Evolutionary conservation across 164 flowering plant species (phyloP), one percentile per base, ranked within the genome.

Genomic region (Akebia trifoliata): DNA sequence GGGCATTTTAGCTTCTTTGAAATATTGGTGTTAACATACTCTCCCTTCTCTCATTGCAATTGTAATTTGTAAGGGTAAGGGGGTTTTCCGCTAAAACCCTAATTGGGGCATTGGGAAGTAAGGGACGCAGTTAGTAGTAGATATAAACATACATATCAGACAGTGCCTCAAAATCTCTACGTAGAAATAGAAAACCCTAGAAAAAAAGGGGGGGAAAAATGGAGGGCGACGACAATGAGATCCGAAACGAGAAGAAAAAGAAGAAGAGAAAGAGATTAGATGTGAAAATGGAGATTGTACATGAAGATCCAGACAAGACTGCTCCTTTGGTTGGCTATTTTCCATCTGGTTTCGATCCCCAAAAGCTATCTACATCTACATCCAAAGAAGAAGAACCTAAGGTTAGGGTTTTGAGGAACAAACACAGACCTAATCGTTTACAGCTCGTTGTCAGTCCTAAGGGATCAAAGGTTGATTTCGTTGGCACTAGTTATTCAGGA

Each of bases 401-500:
- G 2, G 75, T 76, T 52, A 69, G 50, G 64, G 70, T 81, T 50
- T 76, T 54, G 49, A 68, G 72, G 57, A 43, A 69, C 56, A 68
- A 38, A 26, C 56, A 35, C 0, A 56, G 39, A 50, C 34, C 45
- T 4, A 73, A 64, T 20, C 70, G 96, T 61, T 6, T 82, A 8
- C 71, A 92, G 72, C 54, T 92, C 3, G 87, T 82, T 10, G 91
- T 89, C 22, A 78, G 71, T 29, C 95, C 93, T 0, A 30, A 57
- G 10, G 67, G 50, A 0, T 72, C 80, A 0, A 63, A 58, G 0
- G 81, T 89, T 8, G 73, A 81, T 15, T 92, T 81, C 52, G 91
- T 87, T 0, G 98, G 98, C 3, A 71, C 83, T 0, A 89, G 58
- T 57, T 78, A 80, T 54, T 22, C 73, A 2, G 96, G 98, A 12